Evolutionary conservation across 1,284 basidiomycete genomes (phyloP), one percentile per base, ranked within the genome.

Genomic region (Microbotryum saponariae): DNA sequence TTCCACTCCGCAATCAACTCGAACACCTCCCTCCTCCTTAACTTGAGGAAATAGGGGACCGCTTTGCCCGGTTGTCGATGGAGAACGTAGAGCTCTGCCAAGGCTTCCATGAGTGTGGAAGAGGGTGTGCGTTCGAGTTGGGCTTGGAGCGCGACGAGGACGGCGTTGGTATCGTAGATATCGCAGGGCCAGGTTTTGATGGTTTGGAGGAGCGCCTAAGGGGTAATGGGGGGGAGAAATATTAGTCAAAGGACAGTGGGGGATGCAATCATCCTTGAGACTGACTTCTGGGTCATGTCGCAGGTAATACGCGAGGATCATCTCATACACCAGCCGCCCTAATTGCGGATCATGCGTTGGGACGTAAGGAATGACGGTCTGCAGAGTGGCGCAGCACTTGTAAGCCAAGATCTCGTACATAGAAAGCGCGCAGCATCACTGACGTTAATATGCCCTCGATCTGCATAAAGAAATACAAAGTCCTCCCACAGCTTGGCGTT

Each of bases 1-100:
- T 96, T 96, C 74, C 97, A 82, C 60, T 97, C 91, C 50, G 88
- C 82, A 67, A 99, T 97, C 58, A 98, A 85, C 67, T 93, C 88
- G 74, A 99, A 97, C 2, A 97, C 93, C 68, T 91, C 87, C 3
- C 91, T 85, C 54, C 87, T 81, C 10, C 92, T 84, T 16, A 98
- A 79, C 4, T 89, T 83, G 12, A 98, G 81, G 77, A 87, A 90
- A 77, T 85, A 97, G 0, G 89, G 88, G 2, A 99, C 78, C 0
- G 94, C 96, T 76, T 94, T 93, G 27, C 89, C 91, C 0, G 90
- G 91, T 77, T 97, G 92, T 3, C 88, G 85, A 69, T 94, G 92
- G 16, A 84, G 79, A 27, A 87, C 84, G 75, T 91, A 91, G 85
- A 98, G 78, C 73, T 97, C 92, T 0, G 89, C 90, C 23, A 98